phyloP scores from a whole-genome alignment of 192 early-diverging fungal species.

The Backusella luteola region DNA sequence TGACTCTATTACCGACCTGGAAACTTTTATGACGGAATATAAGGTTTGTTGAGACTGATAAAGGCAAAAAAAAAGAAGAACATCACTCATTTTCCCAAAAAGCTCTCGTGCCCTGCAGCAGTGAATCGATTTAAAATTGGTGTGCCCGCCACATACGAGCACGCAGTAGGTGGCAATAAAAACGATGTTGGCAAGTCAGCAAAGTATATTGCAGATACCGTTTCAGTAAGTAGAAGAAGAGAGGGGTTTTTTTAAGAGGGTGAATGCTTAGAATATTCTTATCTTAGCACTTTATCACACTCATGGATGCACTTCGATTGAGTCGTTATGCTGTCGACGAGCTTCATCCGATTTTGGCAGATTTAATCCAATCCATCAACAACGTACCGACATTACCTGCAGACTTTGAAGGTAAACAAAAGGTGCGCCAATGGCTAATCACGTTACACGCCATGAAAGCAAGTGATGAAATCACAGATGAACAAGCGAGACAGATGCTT shows the following conservation, averaged over 20 bases:
- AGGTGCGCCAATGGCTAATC: conserved; percentile 87
- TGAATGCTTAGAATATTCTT: not conserved
- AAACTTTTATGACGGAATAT: conserved; percentile 78
- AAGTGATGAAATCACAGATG: conserved; percentile 77
- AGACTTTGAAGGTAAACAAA: conserved; percentile 81
- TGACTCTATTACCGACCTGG: conserved; percentile 63
- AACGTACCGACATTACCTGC: conserved; percentile 71
- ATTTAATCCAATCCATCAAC: conserved; percentile 87
- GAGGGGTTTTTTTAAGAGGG: not conserved
- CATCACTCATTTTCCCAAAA: not conserved
- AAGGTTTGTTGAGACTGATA: conserved; percentile 43
- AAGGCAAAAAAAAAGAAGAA: not conserved
- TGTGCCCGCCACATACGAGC: conserved; percentile 94
- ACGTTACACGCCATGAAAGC: conserved; percentile 92
- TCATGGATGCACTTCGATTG: conserved; percentile 86
- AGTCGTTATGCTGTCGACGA: conserved; percentile 86
- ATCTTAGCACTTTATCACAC: conserved; percentile 81
- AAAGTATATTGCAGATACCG: conserved; percentile 83
- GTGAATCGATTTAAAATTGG: conserved; percentile 88
- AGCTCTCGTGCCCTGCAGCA: conserved; percentile 85
- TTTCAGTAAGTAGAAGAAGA: conserved; percentile 40
- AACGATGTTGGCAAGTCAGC: conserved; percentile 56
- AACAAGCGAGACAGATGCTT: conserved; percentile 86
- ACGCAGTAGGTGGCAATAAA: conserved; percentile 56
- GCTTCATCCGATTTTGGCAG: conserved; percentile 83